Percentiles rank a stretch among this genome's conserved stretches.
Evolutionary conservation across 805 yeast species (phyloP).

Genomic region (Zygotorulaspora florentina): DNA sequence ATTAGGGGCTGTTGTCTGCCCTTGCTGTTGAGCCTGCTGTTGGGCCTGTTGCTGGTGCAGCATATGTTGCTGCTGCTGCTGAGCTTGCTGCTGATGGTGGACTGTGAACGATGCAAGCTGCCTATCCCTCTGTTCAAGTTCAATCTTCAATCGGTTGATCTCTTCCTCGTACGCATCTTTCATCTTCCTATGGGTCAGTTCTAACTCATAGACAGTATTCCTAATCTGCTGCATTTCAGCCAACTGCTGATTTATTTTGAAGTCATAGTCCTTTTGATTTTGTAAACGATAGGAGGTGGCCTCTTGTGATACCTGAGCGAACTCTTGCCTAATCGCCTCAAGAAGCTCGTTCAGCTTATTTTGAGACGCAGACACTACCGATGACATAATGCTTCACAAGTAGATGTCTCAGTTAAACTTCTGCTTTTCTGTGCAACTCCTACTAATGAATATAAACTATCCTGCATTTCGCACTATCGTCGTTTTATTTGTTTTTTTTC

Average conservation of each 20-base stretch:
- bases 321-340: constrained; percentile 90
- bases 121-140: constrained; percentile 77
- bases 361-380: constrained; percentile 25
- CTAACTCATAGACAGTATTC: constrained; percentile 90
- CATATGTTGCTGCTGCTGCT: constrained; percentile 21
- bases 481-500: no score
- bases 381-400: constrained; percentile 15
- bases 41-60: constrained; percentile 26
- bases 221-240: constrained; percentile 91
- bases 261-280: constrained; percentile 81
- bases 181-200: constrained; percentile 89
- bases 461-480: no score
- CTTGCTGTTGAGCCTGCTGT: constrained; percentile 20
- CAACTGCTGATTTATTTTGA: constrained; percentile 85
- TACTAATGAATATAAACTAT: neutral
- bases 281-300: constrained; percentile 82
- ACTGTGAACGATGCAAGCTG: constrained; percentile 38
- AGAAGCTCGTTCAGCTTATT: constrained; percentile 66
- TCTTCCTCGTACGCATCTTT: constrained; percentile 96
- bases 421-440: neutral
- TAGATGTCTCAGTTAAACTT: neutral
- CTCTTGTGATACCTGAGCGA: constrained; percentile 77
- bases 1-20: constrained; percentile 11
- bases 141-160: constrained; percentile 76
- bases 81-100: constrained; percentile 44